A percentile compares a stretch with the other conserved stretches of the same genome.
phyloP scores from a whole-genome alignment of 768 basidiomycete genomes.

The Paxillus involutus region DNA sequence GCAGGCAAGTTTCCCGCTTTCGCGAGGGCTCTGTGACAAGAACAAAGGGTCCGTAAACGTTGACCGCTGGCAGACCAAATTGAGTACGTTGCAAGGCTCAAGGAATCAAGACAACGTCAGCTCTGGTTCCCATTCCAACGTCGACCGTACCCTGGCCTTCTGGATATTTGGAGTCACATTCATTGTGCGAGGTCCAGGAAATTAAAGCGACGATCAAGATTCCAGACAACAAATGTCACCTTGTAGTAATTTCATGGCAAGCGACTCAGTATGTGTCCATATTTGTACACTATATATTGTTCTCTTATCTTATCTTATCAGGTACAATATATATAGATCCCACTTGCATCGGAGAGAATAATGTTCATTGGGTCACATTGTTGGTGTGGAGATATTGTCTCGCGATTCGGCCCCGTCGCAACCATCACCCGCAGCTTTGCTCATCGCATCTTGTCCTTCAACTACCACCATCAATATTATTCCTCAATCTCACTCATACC shows the following conservation, averaged over 20 bases:
- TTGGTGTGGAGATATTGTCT: not conserved
- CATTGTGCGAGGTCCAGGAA: slow-evolving; percentile 10
- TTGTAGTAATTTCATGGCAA: not conserved
- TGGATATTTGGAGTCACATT: slow-evolving; percentile 39
- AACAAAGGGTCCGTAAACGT: slow-evolving; percentile 30
- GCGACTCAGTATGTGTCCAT: not conserved
- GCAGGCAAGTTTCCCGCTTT: too few relatives aligned
- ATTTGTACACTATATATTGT: not conserved
- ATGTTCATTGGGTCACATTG: not conserved
- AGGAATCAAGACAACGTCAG: slow-evolving; percentile 45
- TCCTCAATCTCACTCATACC: not conserved
- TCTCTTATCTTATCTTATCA: slow-evolving; percentile 22
- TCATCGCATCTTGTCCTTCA: slow-evolving; percentile 2
- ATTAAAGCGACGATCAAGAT: not conserved
- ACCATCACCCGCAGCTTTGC: not conserved
- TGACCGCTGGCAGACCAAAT: too few relatives aligned
- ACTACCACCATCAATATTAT: slow-evolving; percentile 6
- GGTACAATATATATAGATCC: slow-evolving; percentile 7
- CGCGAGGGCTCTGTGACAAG: slow-evolving; percentile 42
- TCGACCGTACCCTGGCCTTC: slow-evolving; percentile 41
- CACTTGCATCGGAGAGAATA: not conserved
- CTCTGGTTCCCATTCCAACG: slow-evolving; percentile 64
- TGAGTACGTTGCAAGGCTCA: too few relatives aligned
- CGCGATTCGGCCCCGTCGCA: not conserved
- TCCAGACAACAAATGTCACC: not conserved